Conservation (phyloP, 2,329 filamentous ascomycete species). For the Tolypocladium ovalisporum region DNA sequence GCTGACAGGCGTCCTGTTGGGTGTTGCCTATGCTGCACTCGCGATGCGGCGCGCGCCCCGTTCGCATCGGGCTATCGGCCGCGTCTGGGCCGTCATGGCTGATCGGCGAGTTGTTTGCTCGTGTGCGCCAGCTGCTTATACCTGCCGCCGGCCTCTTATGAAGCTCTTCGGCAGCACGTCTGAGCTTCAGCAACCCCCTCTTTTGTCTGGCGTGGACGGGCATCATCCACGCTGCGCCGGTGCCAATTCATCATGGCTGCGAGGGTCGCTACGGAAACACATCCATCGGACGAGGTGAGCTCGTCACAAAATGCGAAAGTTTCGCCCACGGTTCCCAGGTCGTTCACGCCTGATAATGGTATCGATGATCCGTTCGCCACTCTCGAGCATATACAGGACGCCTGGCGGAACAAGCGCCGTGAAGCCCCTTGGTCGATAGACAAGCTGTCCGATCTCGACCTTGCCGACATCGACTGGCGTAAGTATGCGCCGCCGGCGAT, state of each 20-base stretch:
- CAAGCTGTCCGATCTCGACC: constrained; percentile 13
- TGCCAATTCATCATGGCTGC: background rate
- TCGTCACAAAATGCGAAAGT: constrained; percentile 4
- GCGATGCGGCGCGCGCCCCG: background rate
- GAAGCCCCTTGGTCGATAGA: constrained; percentile 10
- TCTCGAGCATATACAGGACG: constrained; percentile 12
- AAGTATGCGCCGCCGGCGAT: constrained; percentile 34
- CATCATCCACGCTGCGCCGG: background rate
- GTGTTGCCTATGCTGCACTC: background rate
- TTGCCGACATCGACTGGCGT: constrained; percentile 29
- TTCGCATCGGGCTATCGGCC: background rate
- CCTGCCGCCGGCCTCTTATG: background rate
- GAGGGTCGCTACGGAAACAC: background rate
- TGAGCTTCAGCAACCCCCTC: background rate
- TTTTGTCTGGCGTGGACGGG: background rate
- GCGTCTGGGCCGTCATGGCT: background rate
- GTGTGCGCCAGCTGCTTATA: background rate
- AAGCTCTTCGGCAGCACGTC: background rate
- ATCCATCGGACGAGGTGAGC: background rate
- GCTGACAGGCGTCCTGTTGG: background rate
- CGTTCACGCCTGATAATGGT: constrained; percentile 19
- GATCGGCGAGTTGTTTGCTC: background rate
- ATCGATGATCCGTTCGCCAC: constrained; percentile 17
- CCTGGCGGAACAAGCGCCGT: constrained; percentile 10
- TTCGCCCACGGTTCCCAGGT: constrained; percentile 14